Conservation (phyloP, 78 protist genomes). For the Tieghemostelium lacteum region DNA sequence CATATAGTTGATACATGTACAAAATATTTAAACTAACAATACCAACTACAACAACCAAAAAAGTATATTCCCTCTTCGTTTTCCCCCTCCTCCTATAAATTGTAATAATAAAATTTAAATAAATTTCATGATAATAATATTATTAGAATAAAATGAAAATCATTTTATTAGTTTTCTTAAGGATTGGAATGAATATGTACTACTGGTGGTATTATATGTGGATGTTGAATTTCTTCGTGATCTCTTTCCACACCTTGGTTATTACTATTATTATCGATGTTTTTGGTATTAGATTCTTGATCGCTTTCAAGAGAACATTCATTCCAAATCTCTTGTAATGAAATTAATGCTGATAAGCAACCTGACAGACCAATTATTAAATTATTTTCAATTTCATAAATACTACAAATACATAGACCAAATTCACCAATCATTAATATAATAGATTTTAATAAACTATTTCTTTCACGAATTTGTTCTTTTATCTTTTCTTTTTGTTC, state of each 20-base stretch:
- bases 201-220: background rate
- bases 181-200: conserved; percentile 13
- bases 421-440: conserved; percentile 12
- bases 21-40: too few species aligned
- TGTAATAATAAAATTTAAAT: background rate
- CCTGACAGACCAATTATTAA: conserved; percentile 5
- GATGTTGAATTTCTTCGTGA: background rate
- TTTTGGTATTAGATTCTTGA: background rate
- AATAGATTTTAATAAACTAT: conserved; percentile 1
- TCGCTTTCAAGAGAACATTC: background rate
- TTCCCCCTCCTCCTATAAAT: background rate
- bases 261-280: background rate
- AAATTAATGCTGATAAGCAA: background rate
- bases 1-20: too few species aligned
- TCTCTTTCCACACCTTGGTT: too few species aligned
- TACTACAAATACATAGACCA: conserved; percentile 40
- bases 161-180: background rate
- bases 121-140: background rate
- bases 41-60: background rate
- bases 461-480: background rate
- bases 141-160: background rate
- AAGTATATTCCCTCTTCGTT: background rate
- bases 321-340: conserved; percentile 40
- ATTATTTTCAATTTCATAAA: conserved; percentile 45
- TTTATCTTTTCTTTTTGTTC: background rate